Base-by-base conservation (phyloP, 2,329 filamentous ascomycete genomes). In the Claviceps pusilla region DNA sequence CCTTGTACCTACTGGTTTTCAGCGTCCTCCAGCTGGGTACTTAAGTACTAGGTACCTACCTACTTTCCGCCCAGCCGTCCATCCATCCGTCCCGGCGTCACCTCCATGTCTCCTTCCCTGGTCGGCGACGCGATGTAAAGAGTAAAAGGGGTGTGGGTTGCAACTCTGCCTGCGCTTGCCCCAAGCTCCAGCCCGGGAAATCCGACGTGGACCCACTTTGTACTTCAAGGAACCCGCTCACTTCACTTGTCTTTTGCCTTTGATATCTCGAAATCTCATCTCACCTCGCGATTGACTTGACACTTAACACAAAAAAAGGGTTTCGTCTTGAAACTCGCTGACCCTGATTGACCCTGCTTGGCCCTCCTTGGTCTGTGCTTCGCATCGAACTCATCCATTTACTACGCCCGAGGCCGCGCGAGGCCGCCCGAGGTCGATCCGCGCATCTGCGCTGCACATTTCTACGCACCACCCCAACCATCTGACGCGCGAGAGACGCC, bases 131-230 rank as follows among this genome's bases (percentile, higher is more conserved):
- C 24, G 46, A 33, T 31, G n/a, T 48, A 14, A 12, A 29, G 42
- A 29, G 9, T 4, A 45, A 28, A 28, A 24, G 41, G 16, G 41
- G 41, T 43, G 41, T 43, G 41, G 41, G 16, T 43, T 11, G 41
- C 19, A 24, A 24, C 16, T 43, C 5, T 11, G 42, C 9, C 5
- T 24, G 31, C 11, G 35, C 47, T 48, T n/a, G 31, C 12, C 37
- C n/a, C 12, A 42, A 45, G 31, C 12, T 19, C n/a, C 12, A 42
- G 43, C 33, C 45, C 43, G 12, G 16, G 19, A 12, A 29, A 19
- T 37, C 51, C 51, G 35, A 24, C 43, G 45, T 28, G 28, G 51
- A 42, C 37, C 51, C 51, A 49, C 51, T 53, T 53, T 53, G 37
- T 35, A 53, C 51, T 39, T 43, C 45, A 28, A 28, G 28, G 43